These are phyloP conservation scores for Hyaloscypha variabilis DNA, from an alignment of 495 filamentous ascomycete species.

Conservation along the genomic window DNA sequence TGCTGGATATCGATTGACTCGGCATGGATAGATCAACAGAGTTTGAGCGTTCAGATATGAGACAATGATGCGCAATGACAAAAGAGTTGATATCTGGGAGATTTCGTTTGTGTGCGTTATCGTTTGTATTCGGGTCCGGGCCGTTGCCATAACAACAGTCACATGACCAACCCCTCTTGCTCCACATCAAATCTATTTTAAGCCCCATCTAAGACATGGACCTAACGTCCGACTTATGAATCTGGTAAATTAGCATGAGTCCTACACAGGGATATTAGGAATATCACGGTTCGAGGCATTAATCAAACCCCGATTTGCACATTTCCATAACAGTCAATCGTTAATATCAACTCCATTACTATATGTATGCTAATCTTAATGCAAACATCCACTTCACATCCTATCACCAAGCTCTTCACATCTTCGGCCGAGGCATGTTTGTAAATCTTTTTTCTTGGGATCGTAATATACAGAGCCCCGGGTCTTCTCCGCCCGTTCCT, in stretches of 20 bases:
- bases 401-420: constrained; percentile 5
- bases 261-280: too few species aligned
- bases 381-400: constrained; percentile 2
- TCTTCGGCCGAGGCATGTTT: neutral
- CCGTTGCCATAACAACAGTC: neutral
- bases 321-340: too few species aligned
- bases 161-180: neutral
- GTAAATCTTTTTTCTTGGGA: constrained; percentile 26
- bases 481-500: neutral
- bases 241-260: too few species aligned
- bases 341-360: neutral
- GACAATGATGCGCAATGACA: constrained; percentile 2
- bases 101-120: neutral
- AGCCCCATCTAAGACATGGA: too few species aligned
- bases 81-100: neutral
- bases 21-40: neutral
- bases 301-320: too few species aligned
- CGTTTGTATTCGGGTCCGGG: neutral
- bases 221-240: too few species aligned
- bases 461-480: constrained; percentile 29
- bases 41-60: neutral
- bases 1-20: constrained; percentile 1
- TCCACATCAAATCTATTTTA: too few species aligned
- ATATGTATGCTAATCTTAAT: neutral
- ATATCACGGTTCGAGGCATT: too few species aligned